These are phyloP conservation scores for Tuber melanosporum DNA, from an alignment of 495 filamentous ascomycete species.

Conservation along the genomic window DNA sequence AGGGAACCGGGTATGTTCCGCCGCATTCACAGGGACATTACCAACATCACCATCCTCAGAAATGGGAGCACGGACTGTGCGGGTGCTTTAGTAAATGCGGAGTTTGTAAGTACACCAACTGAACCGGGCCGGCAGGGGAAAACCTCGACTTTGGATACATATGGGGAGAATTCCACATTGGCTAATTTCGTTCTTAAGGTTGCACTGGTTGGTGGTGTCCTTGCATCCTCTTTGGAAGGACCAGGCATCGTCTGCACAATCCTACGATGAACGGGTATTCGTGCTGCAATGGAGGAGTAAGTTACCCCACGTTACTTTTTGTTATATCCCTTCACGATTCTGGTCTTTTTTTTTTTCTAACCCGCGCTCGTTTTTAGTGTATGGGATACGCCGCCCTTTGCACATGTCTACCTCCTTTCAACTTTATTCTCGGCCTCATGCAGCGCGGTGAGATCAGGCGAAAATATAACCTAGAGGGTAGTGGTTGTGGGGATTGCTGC, in stretches of 20 bases:
- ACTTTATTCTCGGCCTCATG: slow-evolving; percentile 44
- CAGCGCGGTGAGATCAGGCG: slow-evolving; percentile 47
- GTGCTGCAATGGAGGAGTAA: slow-evolving; percentile 46
- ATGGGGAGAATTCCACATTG: background rate
- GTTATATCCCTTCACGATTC: background rate
- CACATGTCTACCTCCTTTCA: slow-evolving; percentile 41
- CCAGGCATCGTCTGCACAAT: slow-evolving; percentile 46
- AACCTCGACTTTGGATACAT: background rate
- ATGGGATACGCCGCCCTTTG: slow-evolving; percentile 41
- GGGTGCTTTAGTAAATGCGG: slow-evolving; percentile 21
- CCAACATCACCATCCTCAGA: slow-evolving; percentile 1
- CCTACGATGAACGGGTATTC: slow-evolving; percentile 45
- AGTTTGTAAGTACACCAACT: slow-evolving; percentile 19
- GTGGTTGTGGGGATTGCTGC: slow-evolving; percentile 44
- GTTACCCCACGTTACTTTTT: slow-evolving; percentile 9
- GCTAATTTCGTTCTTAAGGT: slow-evolving; percentile 12
- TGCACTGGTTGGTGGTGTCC: slow-evolving; percentile 43
- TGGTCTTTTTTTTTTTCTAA: background rate
- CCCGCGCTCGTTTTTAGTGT: background rate
- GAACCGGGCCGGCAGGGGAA: background rate
- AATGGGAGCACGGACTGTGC: slow-evolving; percentile 26
- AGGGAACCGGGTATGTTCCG: background rate
- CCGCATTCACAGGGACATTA: background rate
- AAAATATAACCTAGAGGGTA: slow-evolving; percentile 46
- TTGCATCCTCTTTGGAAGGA: slow-evolving; percentile 49